Base-by-base conservation (phyloP, 164 flowering plant genomes). In the grape (Vitis vinifera) region DNA sequence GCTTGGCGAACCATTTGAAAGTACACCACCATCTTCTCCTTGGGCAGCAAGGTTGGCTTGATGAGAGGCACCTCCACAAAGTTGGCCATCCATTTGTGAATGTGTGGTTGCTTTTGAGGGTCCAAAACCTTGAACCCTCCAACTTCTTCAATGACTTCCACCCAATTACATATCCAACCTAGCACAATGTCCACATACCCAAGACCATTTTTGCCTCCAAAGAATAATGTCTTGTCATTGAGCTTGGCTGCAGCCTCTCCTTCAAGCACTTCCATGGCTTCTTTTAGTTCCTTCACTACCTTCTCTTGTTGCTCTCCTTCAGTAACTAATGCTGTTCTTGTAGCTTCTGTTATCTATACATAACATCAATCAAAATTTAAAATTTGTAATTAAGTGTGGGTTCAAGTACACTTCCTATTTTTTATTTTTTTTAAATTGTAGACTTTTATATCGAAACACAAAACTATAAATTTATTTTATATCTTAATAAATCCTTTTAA, bases 251-350 rank as follows among this genome's bases (percentile, higher is more conserved):
- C 7, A 37, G 44, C 44, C 7, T 58, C 63, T 47, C 44, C 63
- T 23, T 68, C 71, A 47, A 68, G 44, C 9, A 59, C 55, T 48
- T 59, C 63, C 8, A 68, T 3, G 55, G 71, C 63, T 11, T 68
- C 47, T 23, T 2, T 23, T 13, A 29, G 55, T 68, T 68, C 17
- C 71, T 48, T 49, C 55, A 58, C 55, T 58, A 1, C 17, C 63
- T 48, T n/a, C 55, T 59, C 55, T 19, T 58, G 63, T 29, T 47
- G 44, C 55, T 68, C 63, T 19, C 55, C 71, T 44, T 48, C 3
- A 2, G 8, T 8, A 8, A 6, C 0, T 23, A 59, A 11, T 3
- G 49, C 16, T 49, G 11, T 23, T 30, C 55, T 59, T 27, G 19
- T 9, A 14, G 8, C 56, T 48, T 59, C 71, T 9, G 47, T 9